Evolutionary conservation across 257 asterid species (phyloP).

Genomic region (Nemophila menziesii): DNA sequence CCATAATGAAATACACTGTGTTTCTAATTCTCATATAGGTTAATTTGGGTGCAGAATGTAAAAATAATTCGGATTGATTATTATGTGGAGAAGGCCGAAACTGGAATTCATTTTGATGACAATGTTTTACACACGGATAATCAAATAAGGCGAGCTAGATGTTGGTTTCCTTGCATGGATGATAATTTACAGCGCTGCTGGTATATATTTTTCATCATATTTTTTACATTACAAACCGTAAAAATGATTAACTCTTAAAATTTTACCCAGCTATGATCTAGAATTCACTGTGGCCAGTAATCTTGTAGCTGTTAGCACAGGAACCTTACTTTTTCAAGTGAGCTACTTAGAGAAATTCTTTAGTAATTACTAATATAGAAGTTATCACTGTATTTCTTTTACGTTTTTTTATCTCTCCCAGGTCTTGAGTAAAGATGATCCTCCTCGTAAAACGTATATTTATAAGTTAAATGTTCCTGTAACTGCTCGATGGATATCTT

Average conservation of each 20-base stretch:
- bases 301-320: conserved; percentile 87
- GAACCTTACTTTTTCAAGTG: conserved; percentile 92
- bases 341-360: conserved; percentile 8
- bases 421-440: conserved; percentile 86
- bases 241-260: conserved; percentile 10
- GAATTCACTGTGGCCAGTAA: conserved; percentile 92
- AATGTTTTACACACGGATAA: conserved; percentile 77
- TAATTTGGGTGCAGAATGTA: conserved; percentile 59
- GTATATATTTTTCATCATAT: no score
- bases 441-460: conserved; percentile 76
- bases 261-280: conserved; percentile 66
- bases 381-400: not conserved
- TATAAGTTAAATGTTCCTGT: conserved; percentile 86
- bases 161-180: conserved; percentile 99
- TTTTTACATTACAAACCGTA: no score
- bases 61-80: conserved; percentile 70
- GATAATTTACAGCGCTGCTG: conserved; percentile 85
- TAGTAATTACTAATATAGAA: not conserved
- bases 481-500: conserved; percentile 83
- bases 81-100: conserved; percentile 98
- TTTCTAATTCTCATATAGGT: conserved; percentile 47
- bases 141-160: conserved; percentile 97
- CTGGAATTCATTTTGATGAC: conserved; percentile 78
- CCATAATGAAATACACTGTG: conserved; percentile 25
- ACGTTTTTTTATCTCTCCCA: conserved; percentile 11